phyloP scores from a whole-genome alignment of 2,329 filamentous ascomycete genomes.

The Ophiostoma sp. region DNA sequence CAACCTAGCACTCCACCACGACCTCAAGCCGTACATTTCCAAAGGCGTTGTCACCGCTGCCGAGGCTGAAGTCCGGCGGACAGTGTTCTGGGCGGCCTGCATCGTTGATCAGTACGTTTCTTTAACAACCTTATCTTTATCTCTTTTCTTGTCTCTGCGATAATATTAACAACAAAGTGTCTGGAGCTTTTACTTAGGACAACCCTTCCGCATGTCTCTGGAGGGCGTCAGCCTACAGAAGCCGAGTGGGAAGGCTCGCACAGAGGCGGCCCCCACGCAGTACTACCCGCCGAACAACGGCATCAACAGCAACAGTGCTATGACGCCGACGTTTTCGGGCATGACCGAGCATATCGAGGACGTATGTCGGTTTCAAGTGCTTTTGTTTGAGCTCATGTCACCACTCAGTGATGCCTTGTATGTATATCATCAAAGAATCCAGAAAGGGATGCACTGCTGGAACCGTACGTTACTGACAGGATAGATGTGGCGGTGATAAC shows the following conservation, averaged over 20 bases:
- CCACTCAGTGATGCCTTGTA: slow-evolving; percentile 1
- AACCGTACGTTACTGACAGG: background rate
- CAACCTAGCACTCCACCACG: slow-evolving; percentile 45
- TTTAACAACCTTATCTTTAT: background rate
- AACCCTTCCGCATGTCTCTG: slow-evolving; percentile 15
- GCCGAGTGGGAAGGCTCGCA: background rate
- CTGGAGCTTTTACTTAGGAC: slow-evolving; percentile 21
- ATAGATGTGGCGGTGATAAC: background rate
- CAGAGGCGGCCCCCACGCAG: background rate
- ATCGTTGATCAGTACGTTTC: slow-evolving; percentile 37
- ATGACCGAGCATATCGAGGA: background rate
- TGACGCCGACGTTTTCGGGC: background rate
- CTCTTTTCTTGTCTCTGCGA: background rate
- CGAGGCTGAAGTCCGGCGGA: slow-evolving; percentile 43
- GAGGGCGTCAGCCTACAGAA: slow-evolving; percentile 4
- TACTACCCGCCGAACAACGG: background rate
- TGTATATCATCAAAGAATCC: background rate
- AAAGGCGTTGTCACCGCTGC: slow-evolving; percentile 41
- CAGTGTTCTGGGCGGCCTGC: slow-evolving; percentile 47
- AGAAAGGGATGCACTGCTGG: background rate
- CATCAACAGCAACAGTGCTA: background rate
- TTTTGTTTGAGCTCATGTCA: slow-evolving; percentile 11
- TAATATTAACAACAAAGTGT: background rate
- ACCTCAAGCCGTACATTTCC: slow-evolving; percentile 43
- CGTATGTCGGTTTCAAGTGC: background rate